These are phyloP conservation scores for Fagus crenata DNA, from an alignment of 306 rosid genomes.

Conservation along the genomic window DNA sequence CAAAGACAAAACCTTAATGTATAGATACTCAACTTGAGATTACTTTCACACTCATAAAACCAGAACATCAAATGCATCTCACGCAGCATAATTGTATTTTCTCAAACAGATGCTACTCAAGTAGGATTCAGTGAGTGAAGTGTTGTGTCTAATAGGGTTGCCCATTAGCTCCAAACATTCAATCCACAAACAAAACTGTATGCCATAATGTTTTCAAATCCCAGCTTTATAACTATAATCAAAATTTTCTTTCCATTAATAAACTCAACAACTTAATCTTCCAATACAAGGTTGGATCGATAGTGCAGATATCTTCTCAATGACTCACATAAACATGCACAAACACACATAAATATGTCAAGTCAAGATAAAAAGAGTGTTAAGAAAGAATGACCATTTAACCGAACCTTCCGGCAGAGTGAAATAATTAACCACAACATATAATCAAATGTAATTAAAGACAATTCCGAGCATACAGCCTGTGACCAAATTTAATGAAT, in stretches of 20 bases:
- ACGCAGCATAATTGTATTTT: background rate
- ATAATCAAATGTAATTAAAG: background rate
- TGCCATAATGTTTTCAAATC: background rate
- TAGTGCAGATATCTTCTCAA: background rate
- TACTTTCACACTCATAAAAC: background rate
- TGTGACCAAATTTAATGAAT: background rate
- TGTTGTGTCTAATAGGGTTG: background rate
- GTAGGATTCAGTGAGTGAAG: background rate
- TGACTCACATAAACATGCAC: background rate
- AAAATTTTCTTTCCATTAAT: background rate
- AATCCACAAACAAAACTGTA: background rate
- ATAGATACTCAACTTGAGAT: background rate
- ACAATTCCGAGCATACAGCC: background rate
- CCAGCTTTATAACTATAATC: background rate
- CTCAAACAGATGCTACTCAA: background rate
- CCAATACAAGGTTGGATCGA: background rate
- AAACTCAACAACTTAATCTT: background rate
- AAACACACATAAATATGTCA: background rate
- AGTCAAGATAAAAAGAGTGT: constrained; percentile 2
- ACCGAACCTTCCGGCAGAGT: background rate
- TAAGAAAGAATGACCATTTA: background rate
- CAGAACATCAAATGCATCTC: constrained; percentile 7
- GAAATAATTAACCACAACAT: background rate
- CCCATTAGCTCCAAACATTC: background rate
- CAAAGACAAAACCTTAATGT: background rate